Conservation (phyloP, 1,139 yeast genomes). For the Candida labiduridarum region DNA sequence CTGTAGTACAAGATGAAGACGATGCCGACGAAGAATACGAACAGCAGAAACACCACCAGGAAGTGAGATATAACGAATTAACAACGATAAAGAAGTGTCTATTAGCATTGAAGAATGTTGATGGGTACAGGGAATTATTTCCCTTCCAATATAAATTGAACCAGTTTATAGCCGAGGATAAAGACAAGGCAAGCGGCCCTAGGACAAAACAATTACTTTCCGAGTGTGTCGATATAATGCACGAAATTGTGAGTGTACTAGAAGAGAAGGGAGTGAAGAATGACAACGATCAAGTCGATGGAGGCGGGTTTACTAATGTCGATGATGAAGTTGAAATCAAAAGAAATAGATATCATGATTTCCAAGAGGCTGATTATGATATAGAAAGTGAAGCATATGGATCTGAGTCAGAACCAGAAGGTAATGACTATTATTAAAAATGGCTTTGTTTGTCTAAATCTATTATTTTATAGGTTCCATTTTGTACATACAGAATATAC, state of each 20-base stretch:
- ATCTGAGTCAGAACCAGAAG: constrained; percentile 41
- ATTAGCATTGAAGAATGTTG: constrained; percentile 86
- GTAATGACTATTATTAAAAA: constrained; percentile 47
- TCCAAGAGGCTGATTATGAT: constrained; percentile 52
- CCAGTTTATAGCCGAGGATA: background rate
- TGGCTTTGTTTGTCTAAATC: background rate
- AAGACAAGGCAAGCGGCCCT: background rate
- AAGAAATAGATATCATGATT: constrained; percentile 46
- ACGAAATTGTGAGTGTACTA: constrained; percentile 86
- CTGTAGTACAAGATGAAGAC: background rate
- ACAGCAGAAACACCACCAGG: background rate
- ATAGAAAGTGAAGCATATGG: constrained; percentile 40
- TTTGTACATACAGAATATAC: background rate
- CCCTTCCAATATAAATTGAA: constrained; percentile 95
- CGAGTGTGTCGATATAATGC: constrained; percentile 90
- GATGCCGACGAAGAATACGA: background rate
- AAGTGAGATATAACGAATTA: constrained; percentile 72
- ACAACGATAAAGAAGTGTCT: constrained; percentile 88
- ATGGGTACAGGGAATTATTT: constrained; percentile 90
- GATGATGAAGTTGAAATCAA: constrained; percentile 51
- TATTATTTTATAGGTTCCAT: background rate
- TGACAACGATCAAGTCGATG: constrained; percentile 20
- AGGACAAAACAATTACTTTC: constrained; percentile 72
- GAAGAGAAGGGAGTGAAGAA: constrained; percentile 61
- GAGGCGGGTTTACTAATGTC: constrained; percentile 19